Evolutionary conservation across 495 filamentous ascomycete species (phyloP).

Genomic region (Clohesyomyces aquaticus): DNA sequence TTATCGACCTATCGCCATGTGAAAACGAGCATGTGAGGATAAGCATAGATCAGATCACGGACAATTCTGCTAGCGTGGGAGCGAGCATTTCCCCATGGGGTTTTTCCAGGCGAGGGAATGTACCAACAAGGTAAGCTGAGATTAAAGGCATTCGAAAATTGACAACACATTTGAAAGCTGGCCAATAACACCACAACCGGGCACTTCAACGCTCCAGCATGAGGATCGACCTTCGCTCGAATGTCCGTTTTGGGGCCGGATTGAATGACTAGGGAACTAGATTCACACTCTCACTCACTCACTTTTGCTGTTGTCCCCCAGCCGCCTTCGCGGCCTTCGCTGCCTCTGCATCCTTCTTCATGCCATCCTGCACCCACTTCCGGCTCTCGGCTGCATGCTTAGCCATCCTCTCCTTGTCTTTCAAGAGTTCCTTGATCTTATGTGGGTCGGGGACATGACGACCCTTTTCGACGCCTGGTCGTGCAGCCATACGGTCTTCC

Average conservation of each 20-base stretch:
- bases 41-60: not conserved
- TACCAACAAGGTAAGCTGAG: too few species aligned
- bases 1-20: too few species aligned
- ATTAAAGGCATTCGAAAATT: too few species aligned
- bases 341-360: conserved; percentile 64
- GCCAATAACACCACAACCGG: not conserved
- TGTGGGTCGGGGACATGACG: conserved; percentile 73
- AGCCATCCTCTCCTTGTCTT: conserved; percentile 67
- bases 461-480: conserved; percentile 76
- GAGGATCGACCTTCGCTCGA: not conserved
- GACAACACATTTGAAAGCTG: too few species aligned
- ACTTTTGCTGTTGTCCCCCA: not conserved
- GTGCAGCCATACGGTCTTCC: conserved; percentile 62
- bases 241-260: too few species aligned
- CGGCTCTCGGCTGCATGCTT: conserved; percentile 59
- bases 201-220: not conserved
- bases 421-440: conserved; percentile 67
- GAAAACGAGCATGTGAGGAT: not conserved
- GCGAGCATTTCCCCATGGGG: not conserved
- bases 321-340: conserved; percentile 9
- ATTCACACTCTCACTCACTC: too few species aligned
- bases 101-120: too few species aligned
- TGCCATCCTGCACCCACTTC: conserved; percentile 61
- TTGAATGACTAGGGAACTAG: too few species aligned
- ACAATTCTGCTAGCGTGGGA: not conserved